A percentile compares a stretch with the other conserved stretches of the same genome.
Conservation (phyloP, 1,284 basidiomycete genomes). For the Cryptococcus neoformans region DNA sequence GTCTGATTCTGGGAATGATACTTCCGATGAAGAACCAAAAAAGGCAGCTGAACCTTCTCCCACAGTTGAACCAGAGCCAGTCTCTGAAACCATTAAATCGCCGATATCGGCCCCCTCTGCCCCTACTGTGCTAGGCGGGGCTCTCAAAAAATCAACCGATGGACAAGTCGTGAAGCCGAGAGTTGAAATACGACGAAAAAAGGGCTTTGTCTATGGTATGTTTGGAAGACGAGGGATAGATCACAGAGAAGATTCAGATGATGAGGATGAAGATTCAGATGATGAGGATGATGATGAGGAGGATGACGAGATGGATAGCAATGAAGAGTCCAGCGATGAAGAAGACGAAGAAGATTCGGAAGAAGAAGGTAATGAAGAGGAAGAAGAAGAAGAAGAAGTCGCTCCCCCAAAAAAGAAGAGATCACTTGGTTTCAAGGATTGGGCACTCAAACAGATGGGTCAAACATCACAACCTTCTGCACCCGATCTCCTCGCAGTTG, state of each 20-base stretch:
- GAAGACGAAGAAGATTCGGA: slow-evolving; percentile 16
- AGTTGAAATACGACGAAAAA: slow-evolving; percentile 24
- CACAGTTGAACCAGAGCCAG: neutral
- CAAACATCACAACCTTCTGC: slow-evolving; percentile 18
- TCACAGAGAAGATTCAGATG: slow-evolving; percentile 5
- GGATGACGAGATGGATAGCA: slow-evolving; percentile 13
- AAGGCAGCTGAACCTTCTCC: slow-evolving; percentile 6
- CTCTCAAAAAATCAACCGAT: slow-evolving; percentile 28
- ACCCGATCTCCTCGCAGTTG: slow-evolving; percentile 14
- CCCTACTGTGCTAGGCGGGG: slow-evolving; percentile 18
- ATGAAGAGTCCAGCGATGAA: slow-evolving; percentile 16
- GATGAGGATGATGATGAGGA: slow-evolving; percentile 15
- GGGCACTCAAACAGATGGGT: slow-evolving; percentile 69
- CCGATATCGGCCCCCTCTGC: neutral
- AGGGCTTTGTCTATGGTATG: slow-evolving; percentile 13
- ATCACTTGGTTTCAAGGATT: slow-evolving; percentile 69
- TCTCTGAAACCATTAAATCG: neutral
- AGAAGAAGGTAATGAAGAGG: slow-evolving; percentile 16
- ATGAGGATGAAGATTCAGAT: slow-evolving; percentile 7
- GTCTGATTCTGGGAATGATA: slow-evolving; percentile 44
- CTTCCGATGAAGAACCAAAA: slow-evolving; percentile 8
- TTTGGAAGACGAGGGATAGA: slow-evolving; percentile 2
- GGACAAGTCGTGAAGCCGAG: slow-evolving; percentile 28
- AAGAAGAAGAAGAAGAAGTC: slow-evolving; percentile 16
- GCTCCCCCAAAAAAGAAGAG: slow-evolving; percentile 34